Evolutionary conservation across 2,329 filamentous ascomycete genomes (phyloP).

Genomic region (Exophiala phaeomuriformis): DNA sequence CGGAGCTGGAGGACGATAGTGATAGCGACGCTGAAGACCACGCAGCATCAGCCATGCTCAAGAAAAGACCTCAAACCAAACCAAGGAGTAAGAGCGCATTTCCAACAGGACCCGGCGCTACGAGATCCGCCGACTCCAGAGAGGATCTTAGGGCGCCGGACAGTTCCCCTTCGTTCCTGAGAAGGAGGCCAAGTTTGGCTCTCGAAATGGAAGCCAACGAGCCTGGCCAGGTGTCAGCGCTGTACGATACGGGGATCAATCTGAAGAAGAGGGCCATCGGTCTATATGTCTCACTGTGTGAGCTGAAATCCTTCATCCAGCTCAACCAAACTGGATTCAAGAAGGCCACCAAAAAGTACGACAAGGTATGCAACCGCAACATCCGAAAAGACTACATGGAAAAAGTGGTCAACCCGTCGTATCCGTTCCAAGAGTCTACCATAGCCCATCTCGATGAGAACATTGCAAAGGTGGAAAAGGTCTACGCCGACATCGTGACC

Average conservation of each 20-base stretch:
- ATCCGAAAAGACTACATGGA: conserved; percentile 72
- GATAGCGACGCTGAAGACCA: conserved; percentile 31
- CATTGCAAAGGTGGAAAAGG: conserved; percentile 66
- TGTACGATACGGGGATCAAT: conserved; percentile 68
- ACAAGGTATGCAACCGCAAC: conserved; percentile 84
- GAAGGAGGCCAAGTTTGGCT: conserved; percentile 56
- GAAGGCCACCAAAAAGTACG: conserved; percentile 96
- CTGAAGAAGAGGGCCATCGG: conserved; percentile 85
- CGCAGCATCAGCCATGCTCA: conserved; percentile 19
- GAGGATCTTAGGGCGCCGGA: conserved; percentile 50
- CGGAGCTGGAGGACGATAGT: conserved; percentile 45
- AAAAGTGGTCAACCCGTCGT: conserved; percentile 64
- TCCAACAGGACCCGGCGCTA: conserved; percentile 7
- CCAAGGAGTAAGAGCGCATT: conserved; percentile 31
- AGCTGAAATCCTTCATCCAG: conserved; percentile 91
- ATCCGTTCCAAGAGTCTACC: conserved; percentile 71
- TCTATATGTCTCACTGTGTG: conserved; percentile 85
- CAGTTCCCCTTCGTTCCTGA: conserved; percentile 32
- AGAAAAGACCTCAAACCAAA: conserved; percentile 30
- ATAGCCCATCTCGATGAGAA: conserved; percentile 63
- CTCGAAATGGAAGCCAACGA: conserved; percentile 59
- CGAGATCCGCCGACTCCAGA: conserved; percentile 22
- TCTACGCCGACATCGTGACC: conserved; percentile 76
- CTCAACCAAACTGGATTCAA: conserved; percentile 94
- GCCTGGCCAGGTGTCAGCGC: conserved; percentile 64